Conservation (phyloP, 768 basidiomycete genomes). For the Trametopsis cervina region DNA sequence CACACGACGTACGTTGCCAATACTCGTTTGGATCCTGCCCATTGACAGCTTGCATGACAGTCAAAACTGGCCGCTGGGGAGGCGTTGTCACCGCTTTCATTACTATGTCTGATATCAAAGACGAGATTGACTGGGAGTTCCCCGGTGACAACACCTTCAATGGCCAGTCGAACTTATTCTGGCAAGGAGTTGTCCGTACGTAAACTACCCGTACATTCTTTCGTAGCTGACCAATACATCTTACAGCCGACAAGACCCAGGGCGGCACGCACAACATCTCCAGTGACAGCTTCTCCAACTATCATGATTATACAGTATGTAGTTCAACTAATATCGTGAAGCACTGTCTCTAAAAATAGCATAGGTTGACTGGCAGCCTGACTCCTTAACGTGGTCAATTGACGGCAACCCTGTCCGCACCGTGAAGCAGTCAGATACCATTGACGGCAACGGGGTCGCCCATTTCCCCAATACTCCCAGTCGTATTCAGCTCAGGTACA, state of each 20-base stretch:
- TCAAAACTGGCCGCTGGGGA: conserved; percentile 73
- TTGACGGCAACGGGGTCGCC: conserved; percentile 47
- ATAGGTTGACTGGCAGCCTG: conserved; percentile 78
- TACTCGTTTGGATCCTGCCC: conserved; percentile 10
- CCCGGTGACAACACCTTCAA: conserved; percentile 54
- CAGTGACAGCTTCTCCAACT: conserved; percentile 60
- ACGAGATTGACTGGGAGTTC: conserved; percentile 87
- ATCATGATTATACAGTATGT: conserved; percentile 71
- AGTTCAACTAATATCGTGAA: not conserved
- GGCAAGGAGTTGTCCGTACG: conserved; percentile 66
- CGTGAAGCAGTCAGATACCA: conserved; percentile 49
- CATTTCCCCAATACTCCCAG: conserved; percentile 75
- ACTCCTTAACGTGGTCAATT: conserved; percentile 56
- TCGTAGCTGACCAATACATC: not conserved
- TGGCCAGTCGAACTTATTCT: conserved; percentile 78
- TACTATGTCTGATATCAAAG: conserved; percentile 74
- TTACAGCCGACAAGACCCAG: conserved; percentile 36
- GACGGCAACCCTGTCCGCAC: conserved; percentile 71
- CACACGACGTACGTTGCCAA: conserved; percentile 39
- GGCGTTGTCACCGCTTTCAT: conserved; percentile 84
- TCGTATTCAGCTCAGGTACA: conserved; percentile 72
- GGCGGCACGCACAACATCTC: conserved; percentile 44
- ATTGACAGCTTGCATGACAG: conserved; percentile 27
- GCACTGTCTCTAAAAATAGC: not conserved
- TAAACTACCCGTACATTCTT: conserved; percentile 6